Evolutionary conservation across 2,329 filamentous ascomycete species (phyloP).

Genomic region (Fusarium annulatum): DNA sequence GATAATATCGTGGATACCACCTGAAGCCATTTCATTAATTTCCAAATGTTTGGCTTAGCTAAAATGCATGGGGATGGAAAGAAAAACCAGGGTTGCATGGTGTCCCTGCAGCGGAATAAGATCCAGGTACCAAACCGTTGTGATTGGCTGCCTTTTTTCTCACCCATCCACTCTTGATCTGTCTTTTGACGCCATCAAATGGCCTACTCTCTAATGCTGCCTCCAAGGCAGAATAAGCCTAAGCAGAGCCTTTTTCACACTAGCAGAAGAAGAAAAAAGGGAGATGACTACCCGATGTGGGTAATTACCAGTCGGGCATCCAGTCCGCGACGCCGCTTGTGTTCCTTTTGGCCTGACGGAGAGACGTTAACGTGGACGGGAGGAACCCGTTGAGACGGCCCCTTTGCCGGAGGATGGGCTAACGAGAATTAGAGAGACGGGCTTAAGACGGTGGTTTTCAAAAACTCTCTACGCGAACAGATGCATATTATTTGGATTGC

Average conservation of each 20-base stretch:
- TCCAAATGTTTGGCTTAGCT: constrained; percentile 13
- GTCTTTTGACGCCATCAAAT: constrained; percentile 35
- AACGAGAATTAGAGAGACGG: constrained; percentile 16
- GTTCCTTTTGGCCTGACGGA: constrained; percentile 20
- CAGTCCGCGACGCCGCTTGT: constrained; percentile 23
- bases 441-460: constrained; percentile 13
- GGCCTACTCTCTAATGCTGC: background rate
- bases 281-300: constrained; percentile 38
- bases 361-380: constrained; percentile 30
- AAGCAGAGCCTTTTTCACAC: constrained; percentile 18
- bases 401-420: constrained; percentile 29
- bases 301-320: constrained; percentile 20
- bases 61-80: constrained; percentile 5
- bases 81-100: constrained; percentile 28
- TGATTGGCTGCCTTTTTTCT: constrained; percentile 15
- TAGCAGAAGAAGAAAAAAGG: constrained; percentile 27
- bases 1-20: constrained; percentile 9
- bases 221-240: constrained; percentile 28
- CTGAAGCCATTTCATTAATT: constrained; percentile 23
- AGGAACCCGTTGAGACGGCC: constrained; percentile 27
- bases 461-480: constrained; percentile 10
- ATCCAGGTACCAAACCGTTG: constrained; percentile 30
- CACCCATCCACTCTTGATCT: constrained; percentile 13
- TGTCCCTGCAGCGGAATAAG: constrained; percentile 33
- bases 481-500: background rate